Evolutionary conservation across 805 yeast species (phyloP), one percentile per base, ranked within the genome.

Genomic region (Ascoidea rubescens): DNA sequence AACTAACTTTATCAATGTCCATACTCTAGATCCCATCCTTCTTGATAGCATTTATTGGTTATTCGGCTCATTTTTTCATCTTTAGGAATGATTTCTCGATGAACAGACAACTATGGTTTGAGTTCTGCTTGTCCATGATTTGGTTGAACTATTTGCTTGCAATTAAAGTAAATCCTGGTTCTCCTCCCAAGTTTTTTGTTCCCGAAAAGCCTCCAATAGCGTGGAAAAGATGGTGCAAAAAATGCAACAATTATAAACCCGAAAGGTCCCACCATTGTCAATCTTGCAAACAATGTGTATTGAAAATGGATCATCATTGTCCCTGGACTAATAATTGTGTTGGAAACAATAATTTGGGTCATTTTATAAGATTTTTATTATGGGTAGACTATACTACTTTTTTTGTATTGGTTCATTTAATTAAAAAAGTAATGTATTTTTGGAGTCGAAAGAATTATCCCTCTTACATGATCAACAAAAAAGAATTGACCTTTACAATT

Each of bases 321-420:
- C 96, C 96, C 0, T 90, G 96, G 96, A 87, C 96, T 0, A 77
- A 79, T 64, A 90, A 87, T 62, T 90, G 96, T 62, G 91, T 90
- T 21, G 97, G 97, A 0, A 80, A 79, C 62, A 64, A 66, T 0
- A 90, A 90, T 61, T 71, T 79, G 64, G 87, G 95, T 0, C 90
- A 87, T 63, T 90, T 90, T 62, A 59, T 85, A 56, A 70, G 96
- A 52, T 90, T 90, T 62, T 60, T 90, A 43, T 59, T 73, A 8
- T 82, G 89, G 85, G 82, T 86, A 1, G 63, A 77, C 21, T 60
- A 73, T 42, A 70, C 81, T 0, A 73, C 83, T 1, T 69, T 71
- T 0, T 71, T 68, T 56, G 75, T 80, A 0, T 61, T 75, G 7
- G 58, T 64, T 48, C 70, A 75, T 49, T 63, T 82, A 45, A 51